Evolutionary conservation across 2,329 filamentous ascomycete genomes (phyloP).

Genomic region (Aspergillus floridensis): DNA sequence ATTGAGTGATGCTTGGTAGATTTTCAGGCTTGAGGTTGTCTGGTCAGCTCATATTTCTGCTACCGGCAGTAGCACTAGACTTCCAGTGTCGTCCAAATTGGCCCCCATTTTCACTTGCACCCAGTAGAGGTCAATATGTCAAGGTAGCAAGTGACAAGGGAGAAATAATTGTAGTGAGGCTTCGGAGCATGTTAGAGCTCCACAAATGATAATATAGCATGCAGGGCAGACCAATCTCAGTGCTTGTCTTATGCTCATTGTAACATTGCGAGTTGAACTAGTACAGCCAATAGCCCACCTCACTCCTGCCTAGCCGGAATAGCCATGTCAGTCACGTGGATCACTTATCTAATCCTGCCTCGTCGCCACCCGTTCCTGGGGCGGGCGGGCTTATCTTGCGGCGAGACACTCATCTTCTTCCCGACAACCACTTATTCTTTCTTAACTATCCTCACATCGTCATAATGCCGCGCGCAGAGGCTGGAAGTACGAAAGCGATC

Average conservation of each 20-base stretch:
- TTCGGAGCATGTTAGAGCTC: background rate
- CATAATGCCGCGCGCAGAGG: conserved; percentile 88
- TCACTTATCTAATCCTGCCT: background rate
- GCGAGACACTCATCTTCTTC: background rate
- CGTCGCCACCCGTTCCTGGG: background rate
- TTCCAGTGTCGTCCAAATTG: background rate
- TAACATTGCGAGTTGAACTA: too few species aligned
- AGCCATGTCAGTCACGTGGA: too few species aligned
- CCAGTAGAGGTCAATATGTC: too few species aligned
- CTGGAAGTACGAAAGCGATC: conserved; percentile 85
- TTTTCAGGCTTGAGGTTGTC: too few species aligned
- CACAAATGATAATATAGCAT: background rate
- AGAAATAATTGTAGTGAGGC: background rate
- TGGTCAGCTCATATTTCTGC: too few species aligned
- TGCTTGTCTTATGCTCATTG: background rate
- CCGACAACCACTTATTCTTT: too few species aligned
- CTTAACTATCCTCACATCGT: too few species aligned
- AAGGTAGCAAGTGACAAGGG: too few species aligned
- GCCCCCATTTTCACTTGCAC: background rate
- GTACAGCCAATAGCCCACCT: too few species aligned
- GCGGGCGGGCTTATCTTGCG: background rate
- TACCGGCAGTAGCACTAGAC: too few species aligned
- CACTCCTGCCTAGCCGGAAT: too few species aligned
- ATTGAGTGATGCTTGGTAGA: background rate
- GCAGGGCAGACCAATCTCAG: background rate